Evolutionary conservation across 164 flowering plant genomes (phyloP).

Genomic region (Stephania cephalantha): DNA sequence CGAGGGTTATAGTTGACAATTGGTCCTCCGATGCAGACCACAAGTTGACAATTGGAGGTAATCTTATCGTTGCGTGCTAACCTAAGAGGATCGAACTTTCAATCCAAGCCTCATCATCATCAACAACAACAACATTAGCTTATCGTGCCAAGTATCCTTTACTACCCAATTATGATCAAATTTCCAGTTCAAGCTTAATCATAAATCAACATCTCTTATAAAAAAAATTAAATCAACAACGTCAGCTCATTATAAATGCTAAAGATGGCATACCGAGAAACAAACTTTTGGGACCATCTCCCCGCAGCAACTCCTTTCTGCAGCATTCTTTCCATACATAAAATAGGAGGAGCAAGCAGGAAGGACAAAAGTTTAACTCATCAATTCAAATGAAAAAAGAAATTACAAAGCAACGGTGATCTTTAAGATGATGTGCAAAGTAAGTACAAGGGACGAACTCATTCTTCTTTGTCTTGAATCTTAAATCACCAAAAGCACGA

Average conservation of each 20-base stretch:
- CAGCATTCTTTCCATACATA: constrained; percentile 56
- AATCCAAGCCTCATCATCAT: no score
- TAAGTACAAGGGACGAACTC: constrained; percentile 55
- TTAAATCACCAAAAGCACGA: constrained; percentile 95
- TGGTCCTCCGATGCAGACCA: not conserved
- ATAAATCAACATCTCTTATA: not conserved
- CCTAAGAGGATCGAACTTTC: no score
- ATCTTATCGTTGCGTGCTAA: not conserved
- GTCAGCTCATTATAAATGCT: not conserved
- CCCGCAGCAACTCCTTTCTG: constrained; percentile 78
- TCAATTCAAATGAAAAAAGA: not conserved
- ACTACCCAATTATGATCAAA: not conserved
- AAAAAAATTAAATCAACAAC: not conserved
- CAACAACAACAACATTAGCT: no score
- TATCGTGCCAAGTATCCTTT: not conserved
- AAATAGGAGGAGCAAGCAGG: constrained; percentile 11
- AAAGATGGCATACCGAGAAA: constrained; percentile 52
- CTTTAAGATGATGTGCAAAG: constrained; percentile 10
- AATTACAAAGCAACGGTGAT: not conserved
- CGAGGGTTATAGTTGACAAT: not conserved
- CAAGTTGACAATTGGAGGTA: not conserved
- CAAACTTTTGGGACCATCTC: constrained; percentile 76
- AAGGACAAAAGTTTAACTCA: not conserved
- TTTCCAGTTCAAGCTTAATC: not conserved
- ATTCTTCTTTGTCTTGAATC: constrained; percentile 88